phyloP scores from a whole-genome alignment of 352 stramenopile species.

The Globisporangium carolinianum region DNA sequence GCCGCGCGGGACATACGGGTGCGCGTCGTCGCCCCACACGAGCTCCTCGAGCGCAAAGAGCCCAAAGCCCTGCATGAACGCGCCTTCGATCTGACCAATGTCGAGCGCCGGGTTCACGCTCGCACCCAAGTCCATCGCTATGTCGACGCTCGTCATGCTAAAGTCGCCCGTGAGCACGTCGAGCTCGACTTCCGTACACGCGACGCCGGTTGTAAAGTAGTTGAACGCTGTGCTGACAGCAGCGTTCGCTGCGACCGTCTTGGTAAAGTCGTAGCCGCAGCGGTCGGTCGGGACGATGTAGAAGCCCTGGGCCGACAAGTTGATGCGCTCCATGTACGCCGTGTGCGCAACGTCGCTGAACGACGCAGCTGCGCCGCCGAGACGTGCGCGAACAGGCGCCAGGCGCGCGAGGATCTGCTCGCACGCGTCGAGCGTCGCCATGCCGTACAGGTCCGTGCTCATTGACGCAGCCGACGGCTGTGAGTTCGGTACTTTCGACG shows the following conservation, averaged over 20 bases:
- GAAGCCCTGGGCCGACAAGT: constrained; percentile 95
- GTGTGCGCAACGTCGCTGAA: constrained; percentile 83
- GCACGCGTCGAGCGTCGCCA: constrained; percentile 95
- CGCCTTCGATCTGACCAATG: constrained; percentile 97
- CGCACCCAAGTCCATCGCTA: constrained; percentile 90
- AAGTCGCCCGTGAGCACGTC: constrained; percentile 95
- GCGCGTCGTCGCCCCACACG: constrained; percentile 91
- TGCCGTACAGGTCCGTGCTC: constrained; percentile 95
- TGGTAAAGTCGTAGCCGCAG: constrained; percentile 91
- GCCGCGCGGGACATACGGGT: constrained; percentile 90
- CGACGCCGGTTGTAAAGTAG: constrained; percentile 95
- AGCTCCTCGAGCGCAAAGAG: constrained; percentile 93
- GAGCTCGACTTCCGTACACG: constrained; percentile 91
- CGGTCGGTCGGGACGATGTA: constrained; percentile 89
- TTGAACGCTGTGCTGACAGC: constrained; percentile 90
- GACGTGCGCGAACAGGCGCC: constrained; percentile 70
- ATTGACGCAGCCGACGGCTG: constrained; percentile 93
- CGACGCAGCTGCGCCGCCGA: constrained; percentile 56
- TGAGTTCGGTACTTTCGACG: constrained; percentile 93
- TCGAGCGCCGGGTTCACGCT: constrained; percentile 97
- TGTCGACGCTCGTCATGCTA: constrained; percentile 71
- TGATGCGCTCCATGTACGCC: constrained; percentile 90
- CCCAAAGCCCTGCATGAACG: constrained; percentile 95
- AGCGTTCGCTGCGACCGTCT: constrained; percentile 86
- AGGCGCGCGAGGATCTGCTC: constrained; percentile 92